Base-by-base conservation (phyloP, 139 green algal species). In the Pycnococcus provasolii region DNA sequence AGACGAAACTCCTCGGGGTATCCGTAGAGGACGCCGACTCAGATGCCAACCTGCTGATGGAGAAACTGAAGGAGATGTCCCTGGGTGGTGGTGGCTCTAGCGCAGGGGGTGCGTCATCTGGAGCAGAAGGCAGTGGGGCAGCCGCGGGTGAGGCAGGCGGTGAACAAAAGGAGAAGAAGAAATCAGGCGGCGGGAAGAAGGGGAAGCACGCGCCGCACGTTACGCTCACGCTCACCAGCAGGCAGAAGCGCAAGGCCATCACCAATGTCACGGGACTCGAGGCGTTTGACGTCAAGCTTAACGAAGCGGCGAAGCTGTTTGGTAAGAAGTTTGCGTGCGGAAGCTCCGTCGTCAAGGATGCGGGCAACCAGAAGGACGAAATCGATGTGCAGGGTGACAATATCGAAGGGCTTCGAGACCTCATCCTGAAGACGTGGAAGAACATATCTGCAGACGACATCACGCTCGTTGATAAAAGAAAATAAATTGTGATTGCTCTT, bases 281-380 rank as follows among this genome's bases (percentile, higher is more conserved):
- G 5, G 8, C 53, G 9, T 55, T 57, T 41, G 73, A 60, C 39
- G 69, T 77, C 2, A 76, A 80, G 47, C 48, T 81, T 3, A 64
- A 73, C 11, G 90, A 96, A 6, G 91, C 90, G 0, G 72, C 84
- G 45, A 99, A 99, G 81, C 66, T 94, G 42, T 94, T 97, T 69
- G 93, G 93, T 61, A 99, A 99, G 72, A 97, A 97, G 77, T 99
- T 97, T 82, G 93, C 93, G 8, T 93, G 86, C 63, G 93, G 93
- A 1, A 84, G 85, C 1, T 88, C 79, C 3, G 89, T 98, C 0
- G 84, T 84, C 4, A 99, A 97, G 78, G 88, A 80, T 6, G 73
- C 89, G 26, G 26, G 26, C 26, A 86, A 80, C 43, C 80, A 83
- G 7, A 81, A 81, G 72, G 91, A 97, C 71, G 86, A 97, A 75